Evolutionary conservation across 2,329 filamentous ascomycete genomes (phyloP), one percentile per base, ranked within the genome.

Genomic region (Neoascochyta sp.): DNA sequence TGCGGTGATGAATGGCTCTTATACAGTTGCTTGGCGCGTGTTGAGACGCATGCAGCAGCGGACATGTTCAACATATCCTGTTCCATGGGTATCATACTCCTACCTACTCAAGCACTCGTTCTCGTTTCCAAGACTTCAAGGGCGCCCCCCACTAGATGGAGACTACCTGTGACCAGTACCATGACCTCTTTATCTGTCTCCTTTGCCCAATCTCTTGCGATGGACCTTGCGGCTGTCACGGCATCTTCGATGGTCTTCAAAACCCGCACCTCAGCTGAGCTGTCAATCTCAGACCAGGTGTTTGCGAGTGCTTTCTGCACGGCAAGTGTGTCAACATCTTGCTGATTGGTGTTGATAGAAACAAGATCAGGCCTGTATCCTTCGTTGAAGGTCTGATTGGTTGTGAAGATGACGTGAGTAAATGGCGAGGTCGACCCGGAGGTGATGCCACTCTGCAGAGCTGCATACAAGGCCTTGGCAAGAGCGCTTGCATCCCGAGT

Each of bases 131-230:
- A 62, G 1, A 84, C 79, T 57, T 84, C 81, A 29, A 94, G 67
- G 24, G 88, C 69, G 8, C 83, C 85, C 6, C 88, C 87, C 1
- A 89, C 86, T 21, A 95, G 71, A 68, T 94, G 83, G 52, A 94
- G 65, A 58, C 86, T 93, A 3, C 88, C 88, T 9, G 88, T 94
- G 7, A 86, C 80, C 32, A 95, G 65, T 0, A 81, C 77, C 57
- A 79, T 76, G 10, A 78, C 69, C 27, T 70, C 70, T 3, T 57
- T 47, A 28, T 65, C 39, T n/a, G 31, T 32, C 7, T 37, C 37
- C 13, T 38, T 30, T 19, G 54, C 36, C 52, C 61, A 60, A 9
- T 39, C 29, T 32, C 52, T 57, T 16, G 44, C 58, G 5, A 69
- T 43, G 1, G 24, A 60, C 37, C 74, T 71, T 4, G 78, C 77